Evolutionary conservation across 805 yeast genomes (phyloP), one percentile per base, ranked within the genome.

Genomic region (Kuraishia hungarica): DNA sequence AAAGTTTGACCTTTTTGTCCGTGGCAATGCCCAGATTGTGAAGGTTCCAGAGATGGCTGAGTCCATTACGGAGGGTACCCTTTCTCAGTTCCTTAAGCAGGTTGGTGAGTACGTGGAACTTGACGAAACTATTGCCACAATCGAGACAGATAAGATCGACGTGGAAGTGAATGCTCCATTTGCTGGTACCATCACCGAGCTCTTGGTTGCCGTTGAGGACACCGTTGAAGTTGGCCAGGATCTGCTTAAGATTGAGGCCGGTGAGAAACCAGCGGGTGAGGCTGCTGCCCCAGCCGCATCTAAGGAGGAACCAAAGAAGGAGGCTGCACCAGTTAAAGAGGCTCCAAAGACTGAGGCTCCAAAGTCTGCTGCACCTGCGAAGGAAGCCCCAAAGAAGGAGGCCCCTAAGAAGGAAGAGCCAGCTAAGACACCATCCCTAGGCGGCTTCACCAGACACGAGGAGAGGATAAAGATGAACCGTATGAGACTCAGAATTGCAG

Each of bases 41-140:
- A 89, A 91, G 72, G 98, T 94, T 22, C 99, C 99, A 52, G 96
- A 89, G 61, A 91, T 94, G 97, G 98, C 99, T 50, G 99, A 94
- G 75, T 92, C 97, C 53, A 86, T 94, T 67, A 89, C 97, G 48
- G 99, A 94, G 73, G 99, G 99, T 69, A 89, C 98, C 52, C 80
- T 94, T 61, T 77, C 89, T 60, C 64, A 80, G 19, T 86, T 75
- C 67, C 74, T 77, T 60, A 86, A 86, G 68, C 73, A 81, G 58
- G 90, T 91, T 58, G 99, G 99, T 61, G 98, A 93, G 58, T 91
- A 74, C 64, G 93, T 93, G 55, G 81, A 79, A 56, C 82, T 76
- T 62, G 98, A 93, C 72, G 98, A 93, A 75, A 83, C 88, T 61
- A 78, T 94, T 62, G 98, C 98, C 56, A 92, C 97, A 60, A 93